phyloP scores from a whole-genome alignment of 2,329 filamentous ascomycete species.

The Penicillium verrucosum region DNA sequence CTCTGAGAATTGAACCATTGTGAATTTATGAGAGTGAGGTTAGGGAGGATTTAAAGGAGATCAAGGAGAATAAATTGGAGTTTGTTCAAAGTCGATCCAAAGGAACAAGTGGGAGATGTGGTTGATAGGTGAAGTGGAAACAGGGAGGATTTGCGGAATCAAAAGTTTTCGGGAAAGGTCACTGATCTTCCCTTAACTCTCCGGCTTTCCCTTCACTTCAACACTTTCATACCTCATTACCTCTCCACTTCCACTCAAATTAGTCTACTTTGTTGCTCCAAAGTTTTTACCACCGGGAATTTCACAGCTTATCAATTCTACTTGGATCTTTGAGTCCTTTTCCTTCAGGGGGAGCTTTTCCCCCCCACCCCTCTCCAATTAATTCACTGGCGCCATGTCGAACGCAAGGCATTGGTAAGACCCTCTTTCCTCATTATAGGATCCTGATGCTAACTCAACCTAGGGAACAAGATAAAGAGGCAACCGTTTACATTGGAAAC shows the following conservation, averaged over 20 bases:
- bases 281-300: not conserved
- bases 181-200: conserved; percentile 19
- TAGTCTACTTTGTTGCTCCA: not conserved
- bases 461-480: conserved; percentile 97
- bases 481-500: conserved; percentile 96
- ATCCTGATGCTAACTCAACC: conserved; percentile 12
- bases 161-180: conserved; percentile 34
- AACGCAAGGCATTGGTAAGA: conserved; percentile 72
- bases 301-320: not conserved
- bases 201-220: conserved; percentile 13
- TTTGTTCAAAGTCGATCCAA: not conserved
- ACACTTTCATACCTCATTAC: conserved; percentile 1
- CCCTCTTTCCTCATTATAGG: not conserved
- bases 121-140: conserved; percentile 15
- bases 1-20: conserved; percentile 72
- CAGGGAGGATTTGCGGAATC: conserved; percentile 13
- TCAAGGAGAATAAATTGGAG: not conserved
- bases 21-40: conserved; percentile 13
- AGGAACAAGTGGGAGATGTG: conserved; percentile 11
- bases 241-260: not conserved
- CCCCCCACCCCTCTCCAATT: not conserved
- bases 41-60: not conserved
- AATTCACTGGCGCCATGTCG: conserved; percentile 52
- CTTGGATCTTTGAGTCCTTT: too few species aligned
- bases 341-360: not conserved